Evolutionary conservation across 2,329 filamentous ascomycete species (phyloP).

Genomic region (Aspergillus caelatus): DNA sequence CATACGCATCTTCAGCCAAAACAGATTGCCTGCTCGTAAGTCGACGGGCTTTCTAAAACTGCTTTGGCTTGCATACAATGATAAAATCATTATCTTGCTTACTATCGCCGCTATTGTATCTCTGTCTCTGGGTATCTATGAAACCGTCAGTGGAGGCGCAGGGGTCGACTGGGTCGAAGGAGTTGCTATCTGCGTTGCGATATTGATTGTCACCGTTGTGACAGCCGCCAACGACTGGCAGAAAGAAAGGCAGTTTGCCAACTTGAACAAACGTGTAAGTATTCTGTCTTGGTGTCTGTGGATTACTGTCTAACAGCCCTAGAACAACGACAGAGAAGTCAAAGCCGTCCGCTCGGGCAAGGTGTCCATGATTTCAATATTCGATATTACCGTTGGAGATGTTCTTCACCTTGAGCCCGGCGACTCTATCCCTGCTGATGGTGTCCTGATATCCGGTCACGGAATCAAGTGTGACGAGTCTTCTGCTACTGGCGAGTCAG

Average conservation of each 20-base stretch:
- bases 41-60: constrained; percentile 62
- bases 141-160: constrained; percentile 57
- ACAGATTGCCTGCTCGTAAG: constrained; percentile 66
- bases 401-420: constrained; percentile 70
- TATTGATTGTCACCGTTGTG: constrained; percentile 65
- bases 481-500: constrained; percentile 73
- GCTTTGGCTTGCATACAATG: constrained; percentile 72
- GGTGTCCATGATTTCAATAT: constrained; percentile 64
- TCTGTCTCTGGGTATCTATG: constrained; percentile 69
- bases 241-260: constrained; percentile 67
- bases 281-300: neutral
- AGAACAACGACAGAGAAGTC: constrained; percentile 67
- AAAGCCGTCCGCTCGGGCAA: constrained; percentile 70
- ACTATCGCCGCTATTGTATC: constrained; percentile 70
- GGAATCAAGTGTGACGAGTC: constrained; percentile 73
- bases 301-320: constrained; percentile 29
- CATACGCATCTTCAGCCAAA: constrained; percentile 62
- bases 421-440: constrained; percentile 71
- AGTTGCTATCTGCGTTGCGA: constrained; percentile 67
- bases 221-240: constrained; percentile 69
- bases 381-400: constrained; percentile 70
- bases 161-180: constrained; percentile 69
- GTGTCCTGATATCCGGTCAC: constrained; percentile 68
- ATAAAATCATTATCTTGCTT: constrained; percentile 72
- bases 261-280: constrained; percentile 56